phyloP scores from a whole-genome alignment of 345 rosid species.

The Brassica juncea region DNA sequence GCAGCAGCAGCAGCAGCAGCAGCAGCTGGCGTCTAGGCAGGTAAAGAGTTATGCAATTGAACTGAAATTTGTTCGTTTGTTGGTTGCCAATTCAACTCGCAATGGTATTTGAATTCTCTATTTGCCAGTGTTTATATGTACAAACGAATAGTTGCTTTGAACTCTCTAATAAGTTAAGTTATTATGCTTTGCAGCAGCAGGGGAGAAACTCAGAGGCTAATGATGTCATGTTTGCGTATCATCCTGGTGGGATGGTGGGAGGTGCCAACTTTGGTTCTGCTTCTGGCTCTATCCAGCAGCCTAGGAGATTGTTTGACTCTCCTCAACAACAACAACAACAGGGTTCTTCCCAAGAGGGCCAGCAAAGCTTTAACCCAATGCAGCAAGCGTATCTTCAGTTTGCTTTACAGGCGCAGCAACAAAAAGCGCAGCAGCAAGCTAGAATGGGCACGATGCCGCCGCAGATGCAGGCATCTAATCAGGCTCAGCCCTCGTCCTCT shows the following conservation, averaged over 20 bases:
- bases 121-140: background rate
- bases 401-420: slow-evolving; percentile 75
- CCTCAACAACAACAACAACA: slow-evolving; percentile 70
- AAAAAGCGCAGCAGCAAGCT: slow-evolving; percentile 78
- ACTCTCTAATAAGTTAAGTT: background rate
- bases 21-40: slow-evolving; percentile 71
- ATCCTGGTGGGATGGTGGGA: slow-evolving; percentile 66
- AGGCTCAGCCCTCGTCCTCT: slow-evolving; percentile 79
- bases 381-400: slow-evolving; percentile 88
- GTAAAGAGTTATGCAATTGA: slow-evolving; percentile 39
- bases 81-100: no score
- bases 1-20: slow-evolving; percentile 61
- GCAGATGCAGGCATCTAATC: slow-evolving; percentile 72
- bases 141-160: slow-evolving; percentile 10
- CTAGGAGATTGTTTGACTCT: slow-evolving; percentile 76
- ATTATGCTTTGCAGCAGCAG: slow-evolving; percentile 54
- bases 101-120: background rate
- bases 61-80: background rate
- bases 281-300: slow-evolving; percentile 72
- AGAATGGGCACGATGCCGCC: slow-evolving; percentile 63
- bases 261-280: slow-evolving; percentile 65
- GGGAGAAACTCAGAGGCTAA: slow-evolving; percentile 70
- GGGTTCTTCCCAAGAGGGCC: slow-evolving; percentile 66
- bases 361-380: slow-evolving; percentile 67
- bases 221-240: slow-evolving; percentile 76